Conservation (phyloP, 495 filamentous ascomycete species). For the Penicillium fimorum region DNA sequence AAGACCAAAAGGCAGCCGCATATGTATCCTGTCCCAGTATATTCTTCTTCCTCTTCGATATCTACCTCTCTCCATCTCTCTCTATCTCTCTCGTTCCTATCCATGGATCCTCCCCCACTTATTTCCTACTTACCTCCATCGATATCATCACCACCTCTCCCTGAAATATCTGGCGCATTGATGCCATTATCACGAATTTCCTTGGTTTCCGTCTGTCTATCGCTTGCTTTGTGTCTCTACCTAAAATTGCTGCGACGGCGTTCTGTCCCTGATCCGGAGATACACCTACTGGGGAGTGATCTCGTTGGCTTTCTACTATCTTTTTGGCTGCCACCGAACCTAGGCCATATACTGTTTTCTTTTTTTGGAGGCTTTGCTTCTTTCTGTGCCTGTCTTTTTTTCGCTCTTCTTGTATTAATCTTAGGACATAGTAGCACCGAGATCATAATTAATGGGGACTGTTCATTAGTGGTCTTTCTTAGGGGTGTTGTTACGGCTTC, state of each 20-base stretch:
- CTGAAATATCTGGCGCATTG: slow-evolving; percentile 21
- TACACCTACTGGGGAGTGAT: slow-evolving; percentile 9
- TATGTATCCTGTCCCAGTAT: slow-evolving; percentile 6
- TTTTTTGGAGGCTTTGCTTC: background rate
- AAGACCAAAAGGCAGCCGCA: background rate
- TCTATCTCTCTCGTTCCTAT: background rate
- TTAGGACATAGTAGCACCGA: background rate
- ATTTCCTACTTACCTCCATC: background rate
- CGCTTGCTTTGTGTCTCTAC: slow-evolving; percentile 2
- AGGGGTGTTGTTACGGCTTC: background rate
- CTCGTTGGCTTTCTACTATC: background rate
- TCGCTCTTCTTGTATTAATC: slow-evolving; percentile 9
- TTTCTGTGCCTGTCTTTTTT: background rate
- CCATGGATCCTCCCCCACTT: background rate
- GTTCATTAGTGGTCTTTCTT: background rate
- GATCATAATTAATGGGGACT: slow-evolving; percentile 1
- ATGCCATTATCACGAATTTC: slow-evolving; percentile 41
- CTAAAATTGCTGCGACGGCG: slow-evolving; percentile 25
- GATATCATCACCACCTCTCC: slow-evolving; percentile 9
- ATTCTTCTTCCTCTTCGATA: slow-evolving; percentile 1
- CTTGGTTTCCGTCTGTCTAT: slow-evolving; percentile 20
- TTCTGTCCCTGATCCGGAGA: slow-evolving; percentile 9
- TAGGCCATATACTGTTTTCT: background rate
- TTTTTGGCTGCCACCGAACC: background rate
- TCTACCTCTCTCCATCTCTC: background rate